These are phyloP conservation scores for Penicillium pulvis DNA, from an alignment of 495 filamentous ascomycete species.

Conservation along the genomic window DNA sequence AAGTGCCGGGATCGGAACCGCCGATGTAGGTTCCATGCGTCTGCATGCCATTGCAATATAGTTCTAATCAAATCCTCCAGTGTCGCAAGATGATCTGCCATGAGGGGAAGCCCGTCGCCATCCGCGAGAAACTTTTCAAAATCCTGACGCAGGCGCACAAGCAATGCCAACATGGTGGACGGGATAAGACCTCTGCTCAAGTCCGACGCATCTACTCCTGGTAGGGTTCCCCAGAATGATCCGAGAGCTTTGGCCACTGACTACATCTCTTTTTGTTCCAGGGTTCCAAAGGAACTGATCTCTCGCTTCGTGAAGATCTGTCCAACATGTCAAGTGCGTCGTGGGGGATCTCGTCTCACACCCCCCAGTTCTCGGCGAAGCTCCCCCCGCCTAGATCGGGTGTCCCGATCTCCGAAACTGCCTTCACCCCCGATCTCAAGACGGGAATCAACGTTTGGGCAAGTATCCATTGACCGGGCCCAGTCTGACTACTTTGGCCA, in stretches of 20 bases:
- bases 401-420: slow-evolving; percentile 44
- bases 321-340: slow-evolving; percentile 52
- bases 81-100: slow-evolving; percentile 55
- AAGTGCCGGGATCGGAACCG: slow-evolving; percentile 35
- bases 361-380: slow-evolving; percentile 47
- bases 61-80: slow-evolving; percentile 25
- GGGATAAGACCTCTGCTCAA: slow-evolving; percentile 61
- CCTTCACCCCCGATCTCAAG: slow-evolving; percentile 42
- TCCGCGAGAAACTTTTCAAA: slow-evolving; percentile 59
- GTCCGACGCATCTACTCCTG: slow-evolving; percentile 60
- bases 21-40: slow-evolving; percentile 32
- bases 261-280: slow-evolving; percentile 15
- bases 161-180: slow-evolving; percentile 60
- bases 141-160: slow-evolving; percentile 59
- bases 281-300: slow-evolving; percentile 61
- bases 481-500: slow-evolving; percentile 39
- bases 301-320: slow-evolving; percentile 60
- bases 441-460: slow-evolving; percentile 38
- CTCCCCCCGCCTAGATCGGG: slow-evolving; percentile 42
- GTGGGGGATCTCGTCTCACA: slow-evolving; percentile 46
- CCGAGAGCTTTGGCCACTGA: neutral
- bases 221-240: slow-evolving; percentile 31
- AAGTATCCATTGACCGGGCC: slow-evolving; percentile 30
- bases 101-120: slow-evolving; percentile 62
- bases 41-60: neutral